Conservation (phyloP, 176 grass and related monocot species). For the Triticum monococcum region DNA sequence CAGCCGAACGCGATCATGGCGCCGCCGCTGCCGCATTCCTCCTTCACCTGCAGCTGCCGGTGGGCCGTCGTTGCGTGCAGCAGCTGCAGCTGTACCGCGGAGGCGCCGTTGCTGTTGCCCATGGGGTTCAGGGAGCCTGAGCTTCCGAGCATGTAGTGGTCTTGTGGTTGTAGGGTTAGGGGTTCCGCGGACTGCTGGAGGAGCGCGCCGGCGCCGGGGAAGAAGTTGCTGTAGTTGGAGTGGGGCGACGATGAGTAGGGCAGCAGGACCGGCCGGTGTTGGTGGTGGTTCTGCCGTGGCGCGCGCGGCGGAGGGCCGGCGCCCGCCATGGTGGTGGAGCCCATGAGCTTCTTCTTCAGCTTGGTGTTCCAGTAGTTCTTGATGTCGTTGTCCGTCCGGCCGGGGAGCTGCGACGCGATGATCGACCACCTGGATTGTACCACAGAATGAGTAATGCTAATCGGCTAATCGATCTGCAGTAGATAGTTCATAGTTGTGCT, state of each 20-base stretch:
- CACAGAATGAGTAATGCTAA: neutral
- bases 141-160: constrained; percentile 30
- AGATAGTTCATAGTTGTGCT: neutral
- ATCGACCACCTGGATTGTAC: constrained; percentile 74
- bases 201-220: constrained; percentile 1
- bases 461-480: too few species aligned
- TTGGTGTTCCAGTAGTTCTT: constrained; percentile 98
- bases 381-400: constrained; percentile 93
- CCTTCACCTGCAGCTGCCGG: constrained; percentile 37
- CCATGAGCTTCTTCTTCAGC: constrained; percentile 83
- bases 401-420: constrained; percentile 80
- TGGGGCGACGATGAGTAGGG: constrained; percentile 11
- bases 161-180: constrained; percentile 12
- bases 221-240: constrained; percentile 42
- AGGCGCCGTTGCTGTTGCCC: neutral
- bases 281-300: constrained; percentile 32
- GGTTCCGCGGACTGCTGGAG: constrained; percentile 17
- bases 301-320: constrained; percentile 13
- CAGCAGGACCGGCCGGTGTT: constrained; percentile 45
- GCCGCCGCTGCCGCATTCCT: constrained; percentile 32
- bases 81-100: neutral
- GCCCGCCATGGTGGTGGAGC: neutral
- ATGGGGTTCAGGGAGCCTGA: constrained; percentile 10
- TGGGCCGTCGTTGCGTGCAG: neutral
- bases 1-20: constrained; percentile 76